Evolutionary conservation across 2,329 filamentous ascomycete species (phyloP).

Genomic region (Neonectria coccinea): DNA sequence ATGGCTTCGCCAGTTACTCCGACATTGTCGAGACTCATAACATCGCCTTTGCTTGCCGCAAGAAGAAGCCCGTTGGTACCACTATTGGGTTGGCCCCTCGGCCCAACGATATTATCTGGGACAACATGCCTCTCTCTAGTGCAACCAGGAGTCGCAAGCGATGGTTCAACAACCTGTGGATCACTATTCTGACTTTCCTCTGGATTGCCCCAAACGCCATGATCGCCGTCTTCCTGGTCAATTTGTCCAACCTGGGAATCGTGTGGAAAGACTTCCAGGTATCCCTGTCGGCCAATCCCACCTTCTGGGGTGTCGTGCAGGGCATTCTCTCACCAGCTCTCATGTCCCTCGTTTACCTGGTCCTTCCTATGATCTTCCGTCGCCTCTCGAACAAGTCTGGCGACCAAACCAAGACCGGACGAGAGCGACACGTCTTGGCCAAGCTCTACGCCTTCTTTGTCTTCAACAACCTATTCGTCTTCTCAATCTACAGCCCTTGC

Average conservation of each 20-base stretch:
- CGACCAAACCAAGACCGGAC: slow-evolving; percentile 90
- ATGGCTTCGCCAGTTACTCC: slow-evolving; percentile 94
- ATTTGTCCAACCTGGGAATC: slow-evolving; percentile 81
- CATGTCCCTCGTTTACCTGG: slow-evolving; percentile 86
- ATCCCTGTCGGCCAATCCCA: slow-evolving; percentile 71
- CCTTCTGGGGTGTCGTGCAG: slow-evolving; percentile 87
- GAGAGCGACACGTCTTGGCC: slow-evolving; percentile 89
- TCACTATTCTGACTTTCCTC: slow-evolving; percentile 80
- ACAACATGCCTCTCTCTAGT: slow-evolving; percentile 83
- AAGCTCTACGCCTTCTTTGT: slow-evolving; percentile 97
- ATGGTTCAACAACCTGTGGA: slow-evolving; percentile 86
- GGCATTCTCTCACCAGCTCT: slow-evolving; percentile 91
- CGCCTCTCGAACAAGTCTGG: slow-evolving; percentile 85
- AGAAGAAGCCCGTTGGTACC: slow-evolving; percentile 83
- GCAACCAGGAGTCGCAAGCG: slow-evolving; percentile 77
- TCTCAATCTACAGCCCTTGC: slow-evolving; percentile 88
- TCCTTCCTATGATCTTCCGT: slow-evolving; percentile 92
- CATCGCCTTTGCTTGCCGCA: slow-evolving; percentile 84
- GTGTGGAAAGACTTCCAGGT: slow-evolving; percentile 82
- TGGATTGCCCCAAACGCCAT: slow-evolving; percentile 95
- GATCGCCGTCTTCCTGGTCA: slow-evolving; percentile 93
- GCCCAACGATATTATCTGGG: slow-evolving; percentile 95
- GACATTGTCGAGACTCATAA: slow-evolving; percentile 88
- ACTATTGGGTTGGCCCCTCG: slow-evolving; percentile 83
- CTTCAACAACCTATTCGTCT: slow-evolving; percentile 96